Evolutionary conservation across 2,329 filamentous ascomycete species (phyloP), one percentile per base, ranked within the genome.

Genomic region (Cyanodermella asteris): DNA sequence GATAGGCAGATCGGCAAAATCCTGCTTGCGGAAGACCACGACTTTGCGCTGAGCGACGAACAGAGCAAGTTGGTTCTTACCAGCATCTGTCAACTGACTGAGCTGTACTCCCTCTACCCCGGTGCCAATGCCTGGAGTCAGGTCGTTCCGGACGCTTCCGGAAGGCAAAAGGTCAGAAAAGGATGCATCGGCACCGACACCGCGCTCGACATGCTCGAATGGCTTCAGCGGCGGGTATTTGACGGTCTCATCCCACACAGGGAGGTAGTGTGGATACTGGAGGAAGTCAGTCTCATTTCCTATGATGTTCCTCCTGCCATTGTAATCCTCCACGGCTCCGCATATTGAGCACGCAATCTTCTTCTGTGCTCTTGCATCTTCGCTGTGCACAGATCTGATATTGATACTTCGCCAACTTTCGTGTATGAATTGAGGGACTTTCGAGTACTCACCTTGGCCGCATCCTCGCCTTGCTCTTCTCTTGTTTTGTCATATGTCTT

Each of bases 71-170:
- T 84, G 71, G 38, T 82, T 71, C 42, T 78, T 80, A 27, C 69
- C 74, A 10, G 68, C 65, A 21, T 67, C 49, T 26, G 53, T 65
- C 8, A 84, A 57, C 32, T 61, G 57, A 49, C 65, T 75, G 16
- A 84, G 52, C 46, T 84, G 75, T 16, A 82, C 52, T 18, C 72
- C 73, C 4, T 51, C 55, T 16, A 84, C 55, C 40, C 81, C 74
- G 10, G 71, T 66, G 28, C 76, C 76, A 35, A 76, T 81, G 23
- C 63, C 68, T 1, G 73, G 72, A 1, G 74, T 80, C 18, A 82
- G 49, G 13, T 81, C 55, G 7, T 51, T 57, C 20, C 69, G 49
- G 16, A 56, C 47, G 3, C 31, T 31, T 6, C 50, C 52, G n/a
- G 49, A 6, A 10, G 11, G 10, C 10, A 34, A 18, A 6, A 34